Evolutionary conservation across 2,329 filamentous ascomycete species (phyloP).

Genomic region (Arachnomyces sp.): DNA sequence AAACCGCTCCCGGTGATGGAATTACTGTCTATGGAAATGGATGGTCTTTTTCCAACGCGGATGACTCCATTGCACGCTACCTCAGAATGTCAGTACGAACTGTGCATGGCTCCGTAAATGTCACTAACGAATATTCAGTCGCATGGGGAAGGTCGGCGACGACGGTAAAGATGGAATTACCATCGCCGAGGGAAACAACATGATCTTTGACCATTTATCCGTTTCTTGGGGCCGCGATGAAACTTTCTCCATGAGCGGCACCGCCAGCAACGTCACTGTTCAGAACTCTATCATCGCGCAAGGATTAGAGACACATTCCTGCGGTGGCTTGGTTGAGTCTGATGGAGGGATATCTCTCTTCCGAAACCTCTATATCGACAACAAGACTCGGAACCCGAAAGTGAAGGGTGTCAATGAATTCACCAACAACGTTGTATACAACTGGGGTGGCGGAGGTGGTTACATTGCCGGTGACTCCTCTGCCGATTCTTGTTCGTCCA

Average conservation of each 20-base stretch:
- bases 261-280: conserved; percentile 43
- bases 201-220: conserved; percentile 52
- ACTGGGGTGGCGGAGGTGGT: conserved; percentile 44
- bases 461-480: conserved; percentile 49
- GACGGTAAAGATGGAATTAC: conserved; percentile 47
- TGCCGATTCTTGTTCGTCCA: conserved; percentile 29
- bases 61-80: conserved; percentile 50
- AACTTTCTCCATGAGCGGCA: conserved; percentile 46
- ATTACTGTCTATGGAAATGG: conserved; percentile 51
- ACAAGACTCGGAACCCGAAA: conserved; percentile 52
- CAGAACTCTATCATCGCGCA: conserved; percentile 49
- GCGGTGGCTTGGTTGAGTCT: conserved; percentile 38
- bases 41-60: conserved; percentile 44
- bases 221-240: conserved; percentile 50
- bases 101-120: conserved; percentile 18
- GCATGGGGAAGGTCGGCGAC: no score
- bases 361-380: conserved; percentile 51
- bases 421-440: conserved; percentile 46
- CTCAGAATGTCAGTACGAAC: conserved; percentile 46
- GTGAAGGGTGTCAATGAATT: conserved; percentile 53
- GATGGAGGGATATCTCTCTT: conserved; percentile 33
- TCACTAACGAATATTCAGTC: no score
- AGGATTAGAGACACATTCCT: conserved; percentile 47
- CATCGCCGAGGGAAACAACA: conserved; percentile 46
- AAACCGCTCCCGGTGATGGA: conserved; percentile 44